Evolutionary conservation across 179 eudicot genomes (phyloP).

Genomic region (Spinacia oleracea): DNA sequence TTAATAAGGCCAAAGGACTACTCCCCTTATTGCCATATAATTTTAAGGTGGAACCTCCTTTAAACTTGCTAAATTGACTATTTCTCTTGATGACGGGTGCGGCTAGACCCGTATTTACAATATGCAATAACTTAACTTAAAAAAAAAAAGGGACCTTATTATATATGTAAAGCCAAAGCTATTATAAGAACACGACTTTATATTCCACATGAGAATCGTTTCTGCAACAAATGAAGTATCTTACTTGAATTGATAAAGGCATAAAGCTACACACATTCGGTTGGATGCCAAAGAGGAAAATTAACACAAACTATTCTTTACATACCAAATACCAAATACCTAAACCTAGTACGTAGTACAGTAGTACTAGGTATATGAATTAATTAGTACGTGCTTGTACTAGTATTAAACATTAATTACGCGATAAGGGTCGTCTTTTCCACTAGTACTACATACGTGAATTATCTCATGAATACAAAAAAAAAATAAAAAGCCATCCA

Average conservation of each 20-base stretch:
- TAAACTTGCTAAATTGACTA: no score
- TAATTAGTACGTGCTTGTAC: background rate
- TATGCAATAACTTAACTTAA: background rate
- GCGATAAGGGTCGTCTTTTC: background rate
- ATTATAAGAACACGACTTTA: background rate
- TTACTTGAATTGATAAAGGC: background rate
- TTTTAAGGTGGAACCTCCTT: no score
- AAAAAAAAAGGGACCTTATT: background rate
- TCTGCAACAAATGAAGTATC: background rate
- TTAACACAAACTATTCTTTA: background rate
- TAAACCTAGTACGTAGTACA: no score
- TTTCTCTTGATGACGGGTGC: no score
- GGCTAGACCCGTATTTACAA: no score
- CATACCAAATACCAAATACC: no score
- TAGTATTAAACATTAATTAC: background rate
- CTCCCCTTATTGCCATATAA: no score
- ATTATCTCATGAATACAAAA: background rate
- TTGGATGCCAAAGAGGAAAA: conserved; percentile 1
- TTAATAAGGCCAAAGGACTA: no score
- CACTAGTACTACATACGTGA: background rate
- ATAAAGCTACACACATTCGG: no score
- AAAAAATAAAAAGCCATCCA: background rate
- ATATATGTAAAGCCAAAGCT: background rate
- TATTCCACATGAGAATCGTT: background rate
- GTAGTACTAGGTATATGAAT: background rate